phyloP scores from a whole-genome alignment of 169 alveolate species.

The Nephromyces sp. region DNA sequence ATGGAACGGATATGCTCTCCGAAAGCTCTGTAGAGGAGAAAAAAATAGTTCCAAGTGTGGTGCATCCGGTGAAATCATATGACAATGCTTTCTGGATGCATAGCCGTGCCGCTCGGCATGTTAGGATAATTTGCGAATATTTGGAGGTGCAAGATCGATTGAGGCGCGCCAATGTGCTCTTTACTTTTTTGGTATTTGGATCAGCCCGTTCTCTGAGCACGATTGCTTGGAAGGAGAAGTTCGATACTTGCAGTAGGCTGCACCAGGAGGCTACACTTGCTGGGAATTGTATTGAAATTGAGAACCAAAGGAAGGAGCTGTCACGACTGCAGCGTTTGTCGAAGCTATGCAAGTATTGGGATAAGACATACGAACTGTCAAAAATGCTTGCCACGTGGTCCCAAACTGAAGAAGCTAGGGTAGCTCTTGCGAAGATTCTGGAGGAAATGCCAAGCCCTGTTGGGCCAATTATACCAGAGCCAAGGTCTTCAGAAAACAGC shows the following conservation, averaged over 20 bases:
- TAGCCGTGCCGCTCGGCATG: constrained; percentile 44
- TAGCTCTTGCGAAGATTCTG: constrained; percentile 22
- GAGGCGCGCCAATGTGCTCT: constrained; percentile 37
- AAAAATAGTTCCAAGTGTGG: no score
- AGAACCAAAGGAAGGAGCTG: neutral
- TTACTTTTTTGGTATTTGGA: constrained; percentile 45
- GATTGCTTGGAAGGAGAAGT: constrained; percentile 26
- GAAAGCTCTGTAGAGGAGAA: no score
- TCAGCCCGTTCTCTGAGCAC: constrained; percentile 40
- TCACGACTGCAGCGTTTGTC: neutral
- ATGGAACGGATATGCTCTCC: no score
- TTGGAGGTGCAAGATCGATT: constrained; percentile 43
- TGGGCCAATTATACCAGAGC: constrained; percentile 22
- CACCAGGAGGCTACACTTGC: neutral
- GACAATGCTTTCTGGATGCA: constrained; percentile 39
- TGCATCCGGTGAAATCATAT: constrained; percentile 28
- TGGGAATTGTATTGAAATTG: neutral
- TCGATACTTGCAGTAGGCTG: neutral
- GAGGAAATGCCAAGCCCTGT: constrained; percentile 33
- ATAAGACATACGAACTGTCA: constrained; percentile 28
- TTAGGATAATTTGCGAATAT: constrained; percentile 50
- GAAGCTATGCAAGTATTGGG: constrained; percentile 17
- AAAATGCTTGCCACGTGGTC: constrained; percentile 18
- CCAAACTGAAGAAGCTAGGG: constrained; percentile 26
- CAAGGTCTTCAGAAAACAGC: constrained; percentile 1